A percentile compares a stretch with the other conserved stretches of the same genome.
These are phyloP conservation scores for Astragalus glycyphyllos DNA, from an alignment of 306 rosid species.

Conservation along the genomic window DNA sequence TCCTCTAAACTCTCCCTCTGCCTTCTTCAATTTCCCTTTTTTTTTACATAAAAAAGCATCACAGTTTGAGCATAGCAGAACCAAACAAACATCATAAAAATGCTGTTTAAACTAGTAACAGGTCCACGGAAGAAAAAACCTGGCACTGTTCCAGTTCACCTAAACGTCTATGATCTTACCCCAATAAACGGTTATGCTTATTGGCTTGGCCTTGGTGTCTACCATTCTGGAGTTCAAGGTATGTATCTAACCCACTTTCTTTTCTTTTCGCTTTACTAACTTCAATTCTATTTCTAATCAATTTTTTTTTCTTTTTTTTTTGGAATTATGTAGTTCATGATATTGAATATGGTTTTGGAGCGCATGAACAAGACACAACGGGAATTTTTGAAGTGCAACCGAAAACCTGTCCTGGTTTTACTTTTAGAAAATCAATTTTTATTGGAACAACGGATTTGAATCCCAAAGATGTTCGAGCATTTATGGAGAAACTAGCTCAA, in stretches of 20 bases:
- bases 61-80: not conserved
- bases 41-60: too few relatives aligned
- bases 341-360: constrained; percentile 94
- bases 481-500: constrained; percentile 84
- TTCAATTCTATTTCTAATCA: not conserved
- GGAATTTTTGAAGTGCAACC: constrained; percentile 97
- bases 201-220: constrained; percentile 97
- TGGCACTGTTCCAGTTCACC: constrained; percentile 81
- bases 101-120: constrained; percentile 64
- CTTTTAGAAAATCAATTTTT: constrained; percentile 79
- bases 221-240: constrained; percentile 98
- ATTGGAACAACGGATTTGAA: constrained; percentile 87
- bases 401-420: constrained; percentile 86
- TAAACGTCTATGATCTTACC: constrained; percentile 93
- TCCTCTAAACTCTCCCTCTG: too few relatives aligned
- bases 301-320: not conserved
- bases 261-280: too few relatives aligned
- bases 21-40: not conserved
- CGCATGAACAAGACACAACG: constrained; percentile 78
- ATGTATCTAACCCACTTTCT: constrained; percentile 36
- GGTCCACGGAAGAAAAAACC: constrained; percentile 68
- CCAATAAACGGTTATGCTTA: constrained; percentile 90
- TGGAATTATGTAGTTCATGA: constrained; percentile 70
- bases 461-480: constrained; percentile 59
- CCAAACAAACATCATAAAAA: constrained; percentile 7